Evolutionary conservation across 2,329 filamentous ascomycete species (phyloP).

Genomic region (Botrytis fabae): DNA sequence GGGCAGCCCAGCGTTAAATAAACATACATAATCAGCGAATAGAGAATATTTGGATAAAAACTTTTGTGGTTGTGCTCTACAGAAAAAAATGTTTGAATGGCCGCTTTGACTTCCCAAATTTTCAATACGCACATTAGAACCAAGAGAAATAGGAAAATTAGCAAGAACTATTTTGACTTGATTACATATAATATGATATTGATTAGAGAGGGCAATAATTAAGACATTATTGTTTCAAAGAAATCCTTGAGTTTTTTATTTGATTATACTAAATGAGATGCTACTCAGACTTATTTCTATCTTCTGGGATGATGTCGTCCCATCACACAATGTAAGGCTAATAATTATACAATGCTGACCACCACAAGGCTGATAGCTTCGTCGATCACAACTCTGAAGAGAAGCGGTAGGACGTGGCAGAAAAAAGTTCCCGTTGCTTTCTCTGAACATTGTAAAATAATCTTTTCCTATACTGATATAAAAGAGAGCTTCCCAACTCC

Average conservation of each 20-base stretch:
- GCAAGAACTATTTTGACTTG: background rate
- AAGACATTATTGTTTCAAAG: background rate
- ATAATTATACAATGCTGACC: background rate
- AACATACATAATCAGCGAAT: background rate
- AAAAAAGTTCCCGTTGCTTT: background rate
- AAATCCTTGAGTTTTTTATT: no score
- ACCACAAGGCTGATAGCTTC: background rate
- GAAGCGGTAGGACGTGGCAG: background rate
- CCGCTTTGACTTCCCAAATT: background rate
- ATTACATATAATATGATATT: background rate
- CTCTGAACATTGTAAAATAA: background rate
- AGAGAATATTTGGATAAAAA: background rate
- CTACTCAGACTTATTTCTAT: background rate
- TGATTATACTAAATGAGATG: no score
- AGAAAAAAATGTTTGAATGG: background rate
- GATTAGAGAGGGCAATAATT: background rate
- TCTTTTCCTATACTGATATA: background rate
- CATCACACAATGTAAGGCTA: background rate
- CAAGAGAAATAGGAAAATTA: background rate
- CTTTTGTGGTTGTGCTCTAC: background rate
- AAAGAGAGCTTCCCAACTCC: background rate
- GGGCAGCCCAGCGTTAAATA: background rate
- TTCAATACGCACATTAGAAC: background rate
- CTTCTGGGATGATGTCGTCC: background rate
- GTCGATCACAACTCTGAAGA: no score